A percentile compares a stretch with the other conserved stretches of the same genome.
Evolutionary conservation across 208 protist species (phyloP).

Genomic region (Acanthamoeba lenticulata): DNA sequence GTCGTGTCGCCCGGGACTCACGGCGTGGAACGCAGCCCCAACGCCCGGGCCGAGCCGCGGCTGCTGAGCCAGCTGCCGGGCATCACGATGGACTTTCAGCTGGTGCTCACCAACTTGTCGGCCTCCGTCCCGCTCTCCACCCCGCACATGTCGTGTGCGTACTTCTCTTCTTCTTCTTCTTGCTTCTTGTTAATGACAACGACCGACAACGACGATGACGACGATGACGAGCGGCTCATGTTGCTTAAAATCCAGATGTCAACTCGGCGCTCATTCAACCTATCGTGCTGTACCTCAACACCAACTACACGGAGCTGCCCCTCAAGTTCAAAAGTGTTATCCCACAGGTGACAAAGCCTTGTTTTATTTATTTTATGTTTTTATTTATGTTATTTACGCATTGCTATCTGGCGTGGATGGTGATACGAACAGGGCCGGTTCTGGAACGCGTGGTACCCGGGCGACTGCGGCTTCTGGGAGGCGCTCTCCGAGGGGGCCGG

Average conservation of each 20-base stretch:
- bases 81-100: not conserved
- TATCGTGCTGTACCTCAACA: constrained; percentile 56
- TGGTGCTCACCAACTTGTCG: constrained; percentile 10
- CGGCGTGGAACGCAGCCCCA: not conserved
- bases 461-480: constrained; percentile 4
- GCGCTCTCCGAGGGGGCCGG: not conserved
- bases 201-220: too few species aligned
- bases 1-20: not conserved
- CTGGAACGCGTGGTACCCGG: not conserved
- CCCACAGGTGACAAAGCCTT: not conserved
- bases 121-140: not conserved
- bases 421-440: not conserved
- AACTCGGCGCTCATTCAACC: constrained; percentile 27
- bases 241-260: not conserved
- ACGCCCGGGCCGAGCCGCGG: not conserved
- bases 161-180: not conserved
- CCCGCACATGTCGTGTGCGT: not conserved
- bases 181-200: too few species aligned
- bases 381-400: not conserved
- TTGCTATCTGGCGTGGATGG: too few species aligned
- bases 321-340: constrained; percentile 27
- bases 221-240: too few species aligned
- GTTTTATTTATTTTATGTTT: not conserved
- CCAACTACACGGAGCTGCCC: constrained; percentile 39
- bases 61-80: not conserved